Percentiles rank a stretch among this genome's conserved stretches.
phyloP scores from a whole-genome alignment of 1,139 yeast species.

The Arxiozyma slooffiae region DNA sequence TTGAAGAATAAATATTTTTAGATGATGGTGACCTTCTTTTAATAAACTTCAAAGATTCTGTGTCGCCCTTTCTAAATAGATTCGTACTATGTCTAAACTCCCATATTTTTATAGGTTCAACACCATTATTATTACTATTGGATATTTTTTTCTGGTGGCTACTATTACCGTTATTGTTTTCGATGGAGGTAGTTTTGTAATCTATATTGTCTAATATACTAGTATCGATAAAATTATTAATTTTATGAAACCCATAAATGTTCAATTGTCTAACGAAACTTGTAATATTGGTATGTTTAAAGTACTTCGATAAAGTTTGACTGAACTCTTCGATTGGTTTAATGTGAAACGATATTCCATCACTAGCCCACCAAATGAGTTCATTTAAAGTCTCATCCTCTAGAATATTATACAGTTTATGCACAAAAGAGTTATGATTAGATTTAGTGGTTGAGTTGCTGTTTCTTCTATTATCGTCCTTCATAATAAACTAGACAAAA shows the following conservation, averaged over 20 bases:
- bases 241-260: conserved; percentile 66
- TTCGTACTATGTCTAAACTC: conserved; percentile 63
- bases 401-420: conserved; percentile 54
- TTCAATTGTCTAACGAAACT: conserved; percentile 70
- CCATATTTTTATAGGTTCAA: conserved; percentile 38
- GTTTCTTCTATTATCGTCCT: background rate
- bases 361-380: conserved; percentile 44
- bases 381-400: conserved; percentile 45
- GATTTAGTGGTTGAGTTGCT: background rate
- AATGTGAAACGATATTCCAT: conserved; percentile 37
- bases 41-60: conserved; percentile 46
- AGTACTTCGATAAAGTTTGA: conserved; percentile 50
- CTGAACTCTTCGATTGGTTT: conserved; percentile 49
- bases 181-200: conserved; percentile 1
- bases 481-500: background rate
- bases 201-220: conserved; percentile 17
- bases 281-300: conserved; percentile 70
- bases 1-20: background rate
- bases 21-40: conserved; percentile 53
- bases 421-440: conserved; percentile 43
- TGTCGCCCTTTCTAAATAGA: conserved; percentile 56
- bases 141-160: conserved; percentile 2
- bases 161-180: conserved; percentile 1
- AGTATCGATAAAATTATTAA: conserved; percentile 32
- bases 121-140: conserved; percentile 4